Evolutionary conservation across 2,329 filamentous ascomycete species (phyloP), one percentile per base, ranked within the genome.

Genomic region (Parascedosporium putredinis): DNA sequence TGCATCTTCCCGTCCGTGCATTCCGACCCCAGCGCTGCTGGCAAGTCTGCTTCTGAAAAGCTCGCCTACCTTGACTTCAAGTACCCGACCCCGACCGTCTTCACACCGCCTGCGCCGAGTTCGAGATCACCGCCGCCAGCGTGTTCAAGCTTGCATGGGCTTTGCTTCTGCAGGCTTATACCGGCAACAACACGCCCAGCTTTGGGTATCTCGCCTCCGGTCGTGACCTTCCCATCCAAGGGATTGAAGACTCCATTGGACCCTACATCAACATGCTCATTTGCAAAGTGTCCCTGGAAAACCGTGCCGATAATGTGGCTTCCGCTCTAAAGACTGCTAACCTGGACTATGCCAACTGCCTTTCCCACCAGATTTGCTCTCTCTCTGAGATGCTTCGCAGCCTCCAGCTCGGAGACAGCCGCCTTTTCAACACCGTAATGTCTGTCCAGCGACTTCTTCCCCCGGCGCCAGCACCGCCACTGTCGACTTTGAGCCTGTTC

Each of bases 251-350:
- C 2, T 68, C 74, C 2, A 67, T 74, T 9, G 76, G 77, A 0
- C 65, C 69, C 8, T 73, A 78, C 45, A 73, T 79, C 52, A 77
- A 76, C 49, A 76, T 78, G 68, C 65, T 79, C 2, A 70, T 75
- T 43, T 76, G 69, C 51, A 67, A 70, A 5, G 62, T 76, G 3
- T 57, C 63, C 50, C 55, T 73, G 58, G 23, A 47, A n/a, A 22
- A 45, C 20, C 50, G 60, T 45, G 49, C 61, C 56, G 50, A 64
- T 43, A 49, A 63, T 10, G 57, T 76, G 8, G 52, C 57, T 2
- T 65, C 71, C 9, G 58, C 69, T 1, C 60, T 74, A 0, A 67
- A 69, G 25, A 60, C 16, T 23, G 20, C 29, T 10, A 14, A 23
- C 3, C 14, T 36, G 7, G 46, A 48, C 24, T 48, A 9, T 14